These are phyloP conservation scores for Takakia lepidozioides DNA, from an alignment of 225 moss, liverwort and hornwort genomes.

Conservation along the genomic window DNA sequence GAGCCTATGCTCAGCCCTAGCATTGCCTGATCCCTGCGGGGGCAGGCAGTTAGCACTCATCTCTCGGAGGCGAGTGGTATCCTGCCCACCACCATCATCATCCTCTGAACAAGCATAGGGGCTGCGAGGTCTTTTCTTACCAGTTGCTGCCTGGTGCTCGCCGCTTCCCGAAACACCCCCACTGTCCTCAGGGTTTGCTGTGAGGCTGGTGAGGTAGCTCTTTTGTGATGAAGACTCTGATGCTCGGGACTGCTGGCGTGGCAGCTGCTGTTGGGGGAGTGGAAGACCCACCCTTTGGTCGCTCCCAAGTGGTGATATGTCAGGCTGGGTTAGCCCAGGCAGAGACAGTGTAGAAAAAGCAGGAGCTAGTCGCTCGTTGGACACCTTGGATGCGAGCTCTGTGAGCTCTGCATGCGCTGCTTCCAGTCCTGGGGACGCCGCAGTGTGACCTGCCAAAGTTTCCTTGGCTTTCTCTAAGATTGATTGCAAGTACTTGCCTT, in stretches of 20 bases:
- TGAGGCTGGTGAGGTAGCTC: constrained; percentile 63
- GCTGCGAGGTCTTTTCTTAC: constrained; percentile 24
- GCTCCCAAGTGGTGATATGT: constrained; percentile 31
- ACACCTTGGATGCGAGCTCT: constrained; percentile 78
- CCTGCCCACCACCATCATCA: constrained; percentile 61
- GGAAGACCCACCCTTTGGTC: constrained; percentile 25
- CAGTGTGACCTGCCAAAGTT: constrained; percentile 67
- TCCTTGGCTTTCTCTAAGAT: constrained; percentile 92
- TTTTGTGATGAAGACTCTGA: constrained; percentile 80
- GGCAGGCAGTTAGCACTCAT: constrained; percentile 63
- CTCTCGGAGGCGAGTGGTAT: constrained; percentile 41
- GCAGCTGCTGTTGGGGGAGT: constrained; percentile 30
- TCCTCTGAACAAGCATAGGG: constrained; percentile 72
- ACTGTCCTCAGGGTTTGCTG: constrained; percentile 47
- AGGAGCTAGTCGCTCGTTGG: constrained; percentile 43
- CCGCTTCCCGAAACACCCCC: constrained; percentile 49
- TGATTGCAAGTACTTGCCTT: constrained; percentile 89
- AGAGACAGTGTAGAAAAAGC: constrained; percentile 41
- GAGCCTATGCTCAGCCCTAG: constrained; percentile 38
- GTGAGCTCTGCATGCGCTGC: constrained; percentile 86
- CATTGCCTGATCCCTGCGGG: constrained; percentile 62
- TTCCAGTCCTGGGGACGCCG: constrained; percentile 74
- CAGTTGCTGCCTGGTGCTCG: constrained; percentile 53
- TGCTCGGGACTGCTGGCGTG: constrained; percentile 67
- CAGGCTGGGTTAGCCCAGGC: constrained; percentile 32